Conservation (phyloP, 257 asterid genomes). For the Ophiorrhiza pumila region DNA sequence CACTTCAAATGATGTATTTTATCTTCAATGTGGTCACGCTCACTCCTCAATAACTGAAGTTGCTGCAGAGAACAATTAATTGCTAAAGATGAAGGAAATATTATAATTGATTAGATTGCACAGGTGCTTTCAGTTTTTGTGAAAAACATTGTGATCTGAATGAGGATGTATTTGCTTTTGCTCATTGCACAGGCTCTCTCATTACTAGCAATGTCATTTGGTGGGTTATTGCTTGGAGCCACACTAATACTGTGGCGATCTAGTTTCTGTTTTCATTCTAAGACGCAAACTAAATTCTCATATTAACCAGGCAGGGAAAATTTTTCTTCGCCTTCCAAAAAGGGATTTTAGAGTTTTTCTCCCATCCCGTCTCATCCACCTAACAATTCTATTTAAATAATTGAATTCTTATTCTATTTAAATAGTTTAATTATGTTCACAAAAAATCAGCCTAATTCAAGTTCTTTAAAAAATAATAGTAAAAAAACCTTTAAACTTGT, state of each 20-base stretch:
- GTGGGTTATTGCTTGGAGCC: background rate
- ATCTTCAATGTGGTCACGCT: constrained; percentile 88
- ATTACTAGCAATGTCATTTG: background rate
- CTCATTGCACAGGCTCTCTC: background rate
- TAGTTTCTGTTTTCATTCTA: background rate
- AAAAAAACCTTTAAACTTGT: too few species aligned
- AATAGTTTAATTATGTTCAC: background rate
- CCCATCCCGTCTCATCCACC: background rate
- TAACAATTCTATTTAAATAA: background rate
- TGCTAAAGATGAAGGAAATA: background rate
- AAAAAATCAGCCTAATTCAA: background rate
- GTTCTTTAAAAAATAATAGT: background rate
- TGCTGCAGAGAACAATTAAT: constrained; percentile 42
- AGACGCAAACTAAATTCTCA: background rate
- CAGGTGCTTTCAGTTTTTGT: background rate
- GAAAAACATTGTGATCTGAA: background rate
- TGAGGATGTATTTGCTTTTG: background rate
- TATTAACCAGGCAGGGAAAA: background rate
- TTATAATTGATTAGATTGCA: background rate
- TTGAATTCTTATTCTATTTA: background rate
- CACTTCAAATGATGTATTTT: constrained; percentile 75
- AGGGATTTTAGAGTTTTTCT: too few species aligned
- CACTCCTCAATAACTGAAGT: constrained; percentile 70
- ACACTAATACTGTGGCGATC: too few species aligned
- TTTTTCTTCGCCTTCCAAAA: background rate